Evolutionary conservation across 192 early-diverging fungal species (phyloP).

Genomic region (Glomus cerebriforme): DNA sequence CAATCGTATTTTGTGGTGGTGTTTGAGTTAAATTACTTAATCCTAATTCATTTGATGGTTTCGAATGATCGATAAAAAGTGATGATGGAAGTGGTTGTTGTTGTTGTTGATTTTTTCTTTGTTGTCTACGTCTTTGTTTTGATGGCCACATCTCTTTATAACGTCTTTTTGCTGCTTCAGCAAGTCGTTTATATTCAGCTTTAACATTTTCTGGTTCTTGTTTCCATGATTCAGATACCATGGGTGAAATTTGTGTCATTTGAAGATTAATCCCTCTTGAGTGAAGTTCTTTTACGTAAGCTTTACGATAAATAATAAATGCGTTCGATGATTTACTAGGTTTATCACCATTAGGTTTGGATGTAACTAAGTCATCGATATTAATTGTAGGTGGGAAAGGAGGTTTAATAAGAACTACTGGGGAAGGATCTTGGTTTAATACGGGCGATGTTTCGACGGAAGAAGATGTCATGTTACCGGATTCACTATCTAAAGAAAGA

Average conservation of each 20-base stretch:
- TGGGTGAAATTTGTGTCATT: conserved; percentile 23
- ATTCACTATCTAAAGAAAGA: background rate
- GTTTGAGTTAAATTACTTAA: background rate
- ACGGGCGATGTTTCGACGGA: background rate
- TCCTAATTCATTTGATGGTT: background rate
- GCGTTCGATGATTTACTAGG: conserved; percentile 11
- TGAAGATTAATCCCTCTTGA: conserved; percentile 6
- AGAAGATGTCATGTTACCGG: background rate
- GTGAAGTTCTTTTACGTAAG: conserved; percentile 27
- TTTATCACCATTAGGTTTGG: conserved; percentile 2
- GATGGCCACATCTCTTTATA: conserved; percentile 23
- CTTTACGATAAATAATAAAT: conserved; percentile 29
- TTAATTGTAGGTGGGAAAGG: conserved; percentile 9
- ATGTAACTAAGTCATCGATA: conserved; percentile 5
- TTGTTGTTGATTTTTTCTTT: conserved; percentile 2
- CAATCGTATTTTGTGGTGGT: background rate
- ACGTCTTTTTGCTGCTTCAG: conserved; percentile 9
- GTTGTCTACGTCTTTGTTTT: conserved; percentile 15
- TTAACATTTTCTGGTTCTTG: conserved; percentile 9
- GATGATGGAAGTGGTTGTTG: background rate
- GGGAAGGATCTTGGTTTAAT: background rate
- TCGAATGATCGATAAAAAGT: background rate
- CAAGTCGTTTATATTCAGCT: conserved; percentile 7
- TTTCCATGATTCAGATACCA: conserved; percentile 15
- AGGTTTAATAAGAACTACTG: background rate